These are phyloP conservation scores for Camillea tinctor DNA, from an alignment of 2,329 filamentous ascomycete genomes.

Conservation along the genomic window DNA sequence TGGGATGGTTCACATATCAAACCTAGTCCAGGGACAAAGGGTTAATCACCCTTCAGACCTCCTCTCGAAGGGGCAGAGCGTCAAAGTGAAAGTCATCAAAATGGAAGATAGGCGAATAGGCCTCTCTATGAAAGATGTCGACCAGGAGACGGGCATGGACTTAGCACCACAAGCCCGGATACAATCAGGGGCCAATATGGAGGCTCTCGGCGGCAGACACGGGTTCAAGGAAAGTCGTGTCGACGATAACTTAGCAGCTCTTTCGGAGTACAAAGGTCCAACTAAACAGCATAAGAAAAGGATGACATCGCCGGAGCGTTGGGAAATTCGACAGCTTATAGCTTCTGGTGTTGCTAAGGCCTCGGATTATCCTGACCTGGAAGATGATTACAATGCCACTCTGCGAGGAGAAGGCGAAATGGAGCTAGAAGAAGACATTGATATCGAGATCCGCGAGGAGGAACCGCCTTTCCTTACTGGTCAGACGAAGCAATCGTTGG, in stretches of 20 bases:
- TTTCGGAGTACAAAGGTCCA: slow-evolving; percentile 58
- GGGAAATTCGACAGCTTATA: slow-evolving; percentile 96
- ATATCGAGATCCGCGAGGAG: slow-evolving; percentile 95
- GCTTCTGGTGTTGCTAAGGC: slow-evolving; percentile 91
- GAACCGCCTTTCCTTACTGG: slow-evolving; percentile 94
- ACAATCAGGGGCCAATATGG: slow-evolving; percentile 87
- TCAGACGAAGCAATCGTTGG: slow-evolving; percentile 93
- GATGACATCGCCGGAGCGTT: slow-evolving; percentile 93
- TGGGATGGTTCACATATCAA: slow-evolving; percentile 90
- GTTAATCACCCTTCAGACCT: slow-evolving; percentile 92
- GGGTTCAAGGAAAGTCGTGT: slow-evolving; percentile 41
- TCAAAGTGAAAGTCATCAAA: slow-evolving; percentile 91
- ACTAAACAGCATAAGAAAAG: slow-evolving; percentile 74
- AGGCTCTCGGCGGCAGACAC: slow-evolving; percentile 67
- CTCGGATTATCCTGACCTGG: slow-evolving; percentile 89
- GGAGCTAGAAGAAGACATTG: slow-evolving; percentile 92
- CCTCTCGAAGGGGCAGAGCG: slow-evolving; percentile 73
- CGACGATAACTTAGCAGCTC: slow-evolving; percentile 55
- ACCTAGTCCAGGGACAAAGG: slow-evolving; percentile 77
- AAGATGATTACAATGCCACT: slow-evolving; percentile 89
- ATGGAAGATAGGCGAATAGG: slow-evolving; percentile 80
- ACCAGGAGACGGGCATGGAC: slow-evolving; percentile 84
- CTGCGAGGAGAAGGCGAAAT: slow-evolving; percentile 82
- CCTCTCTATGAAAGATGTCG: slow-evolving; percentile 95
- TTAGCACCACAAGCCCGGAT: slow-evolving; percentile 75